Conservation (phyloP, 768 basidiomycete genomes). For the Leccinum rimulosum region DNA sequence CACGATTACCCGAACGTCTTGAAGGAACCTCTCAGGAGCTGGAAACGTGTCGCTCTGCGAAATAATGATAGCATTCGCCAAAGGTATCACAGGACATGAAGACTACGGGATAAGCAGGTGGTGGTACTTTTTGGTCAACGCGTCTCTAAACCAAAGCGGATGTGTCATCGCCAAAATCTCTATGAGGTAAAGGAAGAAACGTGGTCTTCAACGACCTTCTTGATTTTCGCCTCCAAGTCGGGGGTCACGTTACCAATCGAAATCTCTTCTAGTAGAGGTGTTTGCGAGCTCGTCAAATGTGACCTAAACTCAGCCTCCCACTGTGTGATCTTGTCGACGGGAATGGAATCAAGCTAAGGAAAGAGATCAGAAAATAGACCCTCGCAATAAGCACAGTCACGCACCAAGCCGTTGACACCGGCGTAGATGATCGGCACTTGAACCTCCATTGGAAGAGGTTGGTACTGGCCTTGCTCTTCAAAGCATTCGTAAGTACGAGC, state of each 20-base stretch:
- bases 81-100: constrained; percentile 23
- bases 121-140: constrained; percentile 19
- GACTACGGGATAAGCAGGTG: constrained; percentile 15
- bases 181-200: constrained; percentile 76
- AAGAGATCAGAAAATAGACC: background rate
- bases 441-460: constrained; percentile 89
- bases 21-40: background rate
- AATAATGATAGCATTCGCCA: constrained; percentile 29
- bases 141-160: constrained; percentile 14
- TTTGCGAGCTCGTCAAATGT: constrained; percentile 75
- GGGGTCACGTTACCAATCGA: constrained; percentile 78
- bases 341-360: constrained; percentile 83
- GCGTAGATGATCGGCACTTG: constrained; percentile 99
- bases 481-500: constrained; percentile 13
- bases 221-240: constrained; percentile 91
- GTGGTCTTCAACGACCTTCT: constrained; percentile 90
- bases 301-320: constrained; percentile 94
- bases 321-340: constrained; percentile 89
- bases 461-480: constrained; percentile 96
- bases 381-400: constrained; percentile 27
- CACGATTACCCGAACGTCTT: background rate
- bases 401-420: constrained; percentile 96
- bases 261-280: constrained; percentile 80
- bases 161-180: constrained; percentile 18
- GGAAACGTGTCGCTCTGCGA: constrained; percentile 18